Conservation (phyloP, 2,329 filamentous ascomycete species). For the Fusarium sacchari region DNA sequence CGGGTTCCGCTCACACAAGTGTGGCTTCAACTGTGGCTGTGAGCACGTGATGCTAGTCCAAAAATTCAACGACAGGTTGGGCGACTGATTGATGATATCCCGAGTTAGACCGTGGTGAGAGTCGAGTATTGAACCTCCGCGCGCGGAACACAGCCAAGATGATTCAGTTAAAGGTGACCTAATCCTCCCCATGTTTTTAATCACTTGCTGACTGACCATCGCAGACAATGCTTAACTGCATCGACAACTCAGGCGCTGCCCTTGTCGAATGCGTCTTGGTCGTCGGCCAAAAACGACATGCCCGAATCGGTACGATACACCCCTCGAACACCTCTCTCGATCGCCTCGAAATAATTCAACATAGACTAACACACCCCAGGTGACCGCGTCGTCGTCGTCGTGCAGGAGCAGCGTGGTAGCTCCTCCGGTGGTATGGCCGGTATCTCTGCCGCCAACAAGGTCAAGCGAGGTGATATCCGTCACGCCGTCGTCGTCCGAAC, state of each 20-base stretch:
- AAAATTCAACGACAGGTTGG: constrained; percentile 40
- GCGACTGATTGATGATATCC: constrained; percentile 30
- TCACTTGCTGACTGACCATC: constrained; percentile 23
- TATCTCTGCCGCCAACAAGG: constrained; percentile 83
- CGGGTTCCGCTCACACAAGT: background rate
- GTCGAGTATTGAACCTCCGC: constrained; percentile 37
- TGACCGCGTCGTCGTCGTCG: constrained; percentile 96
- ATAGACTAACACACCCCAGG: constrained; percentile 62
- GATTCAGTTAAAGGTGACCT: constrained; percentile 87
- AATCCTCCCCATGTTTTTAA: rapidly evolving
- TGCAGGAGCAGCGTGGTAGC: constrained; percentile 92
- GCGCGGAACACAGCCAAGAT: constrained; percentile 64
- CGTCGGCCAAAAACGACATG: constrained; percentile 87
- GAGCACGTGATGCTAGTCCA: constrained; percentile 40
- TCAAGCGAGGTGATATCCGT: constrained; percentile 94
- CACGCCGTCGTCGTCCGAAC: constrained; percentile 97
- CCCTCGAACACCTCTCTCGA: background rate
- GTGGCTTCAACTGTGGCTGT: constrained; percentile 32
- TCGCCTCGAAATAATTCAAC: background rate
- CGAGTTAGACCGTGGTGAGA: constrained; percentile 32
- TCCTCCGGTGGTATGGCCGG: constrained; percentile 77
- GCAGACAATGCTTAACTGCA: constrained; percentile 97
- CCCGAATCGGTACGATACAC: constrained; percentile 79
- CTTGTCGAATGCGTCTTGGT: constrained; percentile 96
- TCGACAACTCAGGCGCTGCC: constrained; percentile 99